Evolutionary conservation across 495 filamentous ascomycete species (phyloP), one percentile per base, ranked within the genome.

Genomic region (Penicillium lividum): DNA sequence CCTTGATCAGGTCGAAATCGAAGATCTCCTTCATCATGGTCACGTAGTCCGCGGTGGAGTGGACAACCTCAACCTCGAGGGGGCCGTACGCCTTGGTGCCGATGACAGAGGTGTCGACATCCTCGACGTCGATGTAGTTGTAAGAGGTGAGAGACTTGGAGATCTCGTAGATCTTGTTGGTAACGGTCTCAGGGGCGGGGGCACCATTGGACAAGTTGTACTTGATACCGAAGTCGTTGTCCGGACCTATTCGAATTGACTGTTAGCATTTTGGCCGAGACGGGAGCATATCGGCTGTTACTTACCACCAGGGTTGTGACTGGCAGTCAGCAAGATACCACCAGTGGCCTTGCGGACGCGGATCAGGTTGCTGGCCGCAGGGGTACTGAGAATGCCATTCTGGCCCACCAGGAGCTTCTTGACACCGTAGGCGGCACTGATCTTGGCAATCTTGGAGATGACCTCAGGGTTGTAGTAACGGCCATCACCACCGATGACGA

Each of bases 341-440:
- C 94, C 94, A 42, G 94, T 98, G 33, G 95, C 94, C 70, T 92
- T 89, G 60, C 89, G 83, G 78, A 93, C 91, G 62, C 95, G 85
- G 66, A 98, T 98, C 61, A 98, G 77, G 74, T 98, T 92, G 71
- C 90, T 95, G 59, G 95, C 92, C 55, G 94, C 95, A 3, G 94
- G 94, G 38, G 94, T 98, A 67, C 91, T 96, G 65, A 98, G 79
- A 70, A 98, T 97, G 73, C 94, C 94, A 77, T 95, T 80, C 77
- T 97, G 93, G 38, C 94, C 94, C 71, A 98, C 87, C 66, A 98
- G 73, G 16, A 98, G 84, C 86, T 98, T 98, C 89, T 96, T 97
- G 67, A 98, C 94, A 56, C 94, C 95, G 71, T 98, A 98, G 61
- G 93, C 94, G 59, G 90, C 90, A 66, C 91, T 87, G 66, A 98